Evolutionary conservation across 257 asterid species (phyloP), one percentile per base, ranked within the genome.

Genomic region (Leonotis leonurus): DNA sequence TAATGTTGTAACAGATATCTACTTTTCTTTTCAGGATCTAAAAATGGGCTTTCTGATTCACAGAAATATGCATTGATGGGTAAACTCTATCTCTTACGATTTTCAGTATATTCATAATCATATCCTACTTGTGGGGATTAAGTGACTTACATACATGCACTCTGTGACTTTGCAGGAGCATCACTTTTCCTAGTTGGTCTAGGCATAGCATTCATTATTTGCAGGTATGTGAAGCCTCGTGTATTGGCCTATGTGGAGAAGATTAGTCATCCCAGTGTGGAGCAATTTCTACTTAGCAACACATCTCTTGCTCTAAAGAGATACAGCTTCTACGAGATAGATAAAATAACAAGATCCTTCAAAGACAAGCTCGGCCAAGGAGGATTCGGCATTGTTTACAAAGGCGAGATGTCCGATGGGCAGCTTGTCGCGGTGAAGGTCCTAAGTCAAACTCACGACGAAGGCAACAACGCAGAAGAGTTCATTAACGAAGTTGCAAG

Each of bases 41-140:
- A 44, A 55, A 44, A 40, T 16, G 70, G 32, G 33, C 68, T 63
- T 64, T 57, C 70, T 29, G 20, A 56, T 39, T 30, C 13, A 32
- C 56, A 48, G 35, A 68, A 39, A 64, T 17, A 44, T 6, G 32
- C 73, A 48, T 55, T 62, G 41, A 40, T 59, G 40, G 81, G 75
- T 76, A 54, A 21, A 17, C n/a, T 46, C 37, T n/a, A n/a, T n/a
- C 39, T n/a, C 12, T 18, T 41, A 26, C 29, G 39, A 0, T 39
- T 32, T 13, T 33, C 62, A 35, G 14, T 11, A n/a, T n/a, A n/a
- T n/a, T n/a, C n/a, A 29, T 3, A 29, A 3, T 2, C 9, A 9
- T 36, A 2, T 36, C 5, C 41, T 11, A 36, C 9, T 3, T 36
- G 41, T 30, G 36, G 36, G 11, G 8, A 30, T 30, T 30, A 2